Base-by-base conservation (phyloP, 1,284 basidiomycete genomes). In the Apiotrichum montevideense region DNA sequence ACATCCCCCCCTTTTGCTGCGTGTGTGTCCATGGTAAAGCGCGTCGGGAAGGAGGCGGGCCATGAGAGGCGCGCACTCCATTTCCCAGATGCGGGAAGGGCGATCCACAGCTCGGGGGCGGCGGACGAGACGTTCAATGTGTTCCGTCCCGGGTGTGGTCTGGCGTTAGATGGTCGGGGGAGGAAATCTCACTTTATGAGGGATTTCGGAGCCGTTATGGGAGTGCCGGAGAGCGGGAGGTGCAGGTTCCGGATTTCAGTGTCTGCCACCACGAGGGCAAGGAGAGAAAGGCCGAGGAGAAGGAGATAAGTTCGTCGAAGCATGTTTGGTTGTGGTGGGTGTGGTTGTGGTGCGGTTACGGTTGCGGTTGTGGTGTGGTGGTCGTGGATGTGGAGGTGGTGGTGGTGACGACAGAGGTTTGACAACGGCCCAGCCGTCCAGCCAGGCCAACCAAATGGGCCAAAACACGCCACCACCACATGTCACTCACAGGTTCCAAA, bases 201-300 rank as follows among this genome's bases (percentile, higher is more conserved):
- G 1, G 3, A 9, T 10, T 15, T 35, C 14, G 46, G 15, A 3
- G 46, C 35, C n/a, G 3, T 3, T 5, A 29, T 11, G 3, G 9
- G 37, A 10, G 35, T 7, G 39, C 14, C n/a, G 47, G 21, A 29
- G 63, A 58, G 46, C 3, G 72, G 70, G 0, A 68, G 55, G 35
- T 55, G 57, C 46, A 72, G 67, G 55, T 71, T 74, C 47, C 64
- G 58, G 48, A 74, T 74, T 58, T 74, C 70, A 1, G 70, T 74
- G 48, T 74, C 72, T 13, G 64, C 72, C 7, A 40, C 7, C 3
- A 58, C 63, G 29, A 37, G n/a, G 5, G 21, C 9, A 7, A 37
- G 32, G 6, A 54, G 45, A 3, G 29, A 14, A 8, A 62, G 48
- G 8, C 21, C 48, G 4, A 45, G 11, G n/a, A 46, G 40, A n/a